Base-by-base conservation (phyloP, 148 eudicot species). In the Diospyros lotus region DNA sequence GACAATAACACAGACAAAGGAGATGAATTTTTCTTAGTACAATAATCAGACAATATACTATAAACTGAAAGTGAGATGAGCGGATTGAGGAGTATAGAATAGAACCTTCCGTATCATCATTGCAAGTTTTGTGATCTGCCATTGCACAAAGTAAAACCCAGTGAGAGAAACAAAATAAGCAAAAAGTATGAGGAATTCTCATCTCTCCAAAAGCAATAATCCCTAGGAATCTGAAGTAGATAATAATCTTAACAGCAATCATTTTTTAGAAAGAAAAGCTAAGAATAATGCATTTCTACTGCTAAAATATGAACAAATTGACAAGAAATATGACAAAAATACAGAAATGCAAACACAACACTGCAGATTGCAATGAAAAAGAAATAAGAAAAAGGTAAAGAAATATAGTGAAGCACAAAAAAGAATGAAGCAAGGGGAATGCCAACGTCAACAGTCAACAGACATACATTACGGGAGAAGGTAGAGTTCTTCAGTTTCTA, bases 71-170 rank as follows among this genome's bases (percentile, higher is more conserved):
- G 67, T 17, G 63, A 59, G 66, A 73, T 58, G 28, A 18, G 9
- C 42, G 58, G 48, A 40, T 44, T 73, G 51, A 67, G 1, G 3
- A 39, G 44, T 60, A 13, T 71, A 28, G 28, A 28, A 28, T 28
- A 28, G 73, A 12, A 95, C 98, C 98, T 92, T 86, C 74, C 77
- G 77, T 72, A 95, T 87, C 94, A 92, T 77, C 76, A 64, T 68
- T 17, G 96, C 94, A 69, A 95, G 97, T 72, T 80, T 82, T 81
- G 83, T 87, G 69, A 92, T 86, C 98, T 95, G 94, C 82, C 81
- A 65, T 50, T 61, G 58, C 73, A 51, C 10, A 77, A 48, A 38
- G 72, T 6, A n/a, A 76, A 74, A 79, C 39, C 42, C 17, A 69
- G 13, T 48, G 42, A 75, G 68, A 18, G n/a, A 58, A 48, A 39